Conservation (phyloP, 208 protist species). For the Angomonas desouzai region DNA sequence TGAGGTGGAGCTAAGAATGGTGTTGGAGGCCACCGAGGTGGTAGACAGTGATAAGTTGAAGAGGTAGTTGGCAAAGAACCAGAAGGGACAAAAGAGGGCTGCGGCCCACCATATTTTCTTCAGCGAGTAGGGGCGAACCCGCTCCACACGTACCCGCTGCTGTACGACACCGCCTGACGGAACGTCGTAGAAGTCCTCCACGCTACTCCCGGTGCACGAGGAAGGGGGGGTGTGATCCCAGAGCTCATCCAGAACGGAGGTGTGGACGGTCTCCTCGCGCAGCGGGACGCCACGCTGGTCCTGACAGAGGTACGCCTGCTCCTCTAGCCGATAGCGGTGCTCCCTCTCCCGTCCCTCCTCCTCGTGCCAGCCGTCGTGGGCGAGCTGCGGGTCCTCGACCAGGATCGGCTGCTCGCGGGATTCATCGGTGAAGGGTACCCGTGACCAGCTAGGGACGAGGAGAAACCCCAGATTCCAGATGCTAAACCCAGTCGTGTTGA, state of each 20-base stretch:
- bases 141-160: slow-evolving; percentile 32
- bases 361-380: slow-evolving; percentile 1
- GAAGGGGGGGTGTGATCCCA: slow-evolving; percentile 10
- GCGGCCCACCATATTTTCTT: slow-evolving; percentile 68
- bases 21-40: slow-evolving; percentile 87
- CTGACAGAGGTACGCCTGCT: not conserved
- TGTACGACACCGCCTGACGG: slow-evolving; percentile 4
- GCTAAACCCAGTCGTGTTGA: slow-evolving; percentile 86
- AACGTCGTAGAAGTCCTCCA: slow-evolving; percentile 23
- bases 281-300: not conserved
- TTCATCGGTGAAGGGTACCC: slow-evolving; percentile 45
- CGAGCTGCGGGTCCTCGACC: slow-evolving; percentile 44
- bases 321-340: not conserved
- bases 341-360: slow-evolving; percentile 2
- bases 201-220: slow-evolving; percentile 13
- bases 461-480: slow-evolving; percentile 82
- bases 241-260: slow-evolving; percentile 10
- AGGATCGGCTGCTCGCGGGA: slow-evolving; percentile 36
- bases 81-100: slow-evolving; percentile 79
- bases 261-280: not conserved
- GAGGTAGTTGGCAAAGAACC: slow-evolving; percentile 89
- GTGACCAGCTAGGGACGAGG: slow-evolving; percentile 44
- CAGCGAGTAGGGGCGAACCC: slow-evolving; percentile 58
- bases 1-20: slow-evolving; percentile 82
- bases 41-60: slow-evolving; percentile 88